Evolutionary conservation across 1,284 basidiomycete genomes (phyloP).

Genomic region (Ceratobasidium theobromae): DNA sequence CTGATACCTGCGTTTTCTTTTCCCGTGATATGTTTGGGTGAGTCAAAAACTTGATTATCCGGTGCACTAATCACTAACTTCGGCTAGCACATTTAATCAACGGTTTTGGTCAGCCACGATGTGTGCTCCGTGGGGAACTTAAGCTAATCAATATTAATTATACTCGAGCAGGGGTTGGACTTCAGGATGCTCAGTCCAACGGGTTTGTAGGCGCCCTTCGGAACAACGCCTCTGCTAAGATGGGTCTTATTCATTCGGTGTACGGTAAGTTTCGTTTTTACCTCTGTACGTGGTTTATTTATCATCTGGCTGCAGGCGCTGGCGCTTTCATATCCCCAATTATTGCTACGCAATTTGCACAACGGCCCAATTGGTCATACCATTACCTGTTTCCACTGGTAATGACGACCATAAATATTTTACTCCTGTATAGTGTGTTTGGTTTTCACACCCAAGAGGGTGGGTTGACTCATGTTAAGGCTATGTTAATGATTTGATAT

Average conservation of each 20-base stretch:
- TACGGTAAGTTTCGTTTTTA: conserved; percentile 21
- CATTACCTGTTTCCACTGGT: conserved; percentile 34
- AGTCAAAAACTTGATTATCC: neutral
- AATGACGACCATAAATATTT: conserved; percentile 36
- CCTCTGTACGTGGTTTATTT: neutral
- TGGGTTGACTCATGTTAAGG: neutral
- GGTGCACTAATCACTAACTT: neutral
- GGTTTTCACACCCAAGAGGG: conserved; percentile 40
- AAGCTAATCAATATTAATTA: neutral
- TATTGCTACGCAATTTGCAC: conserved; percentile 34
- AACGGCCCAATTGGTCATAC: conserved; percentile 34
- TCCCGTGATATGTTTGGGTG: conserved; percentile 28
- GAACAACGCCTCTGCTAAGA: conserved; percentile 28
- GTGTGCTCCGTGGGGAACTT: neutral
- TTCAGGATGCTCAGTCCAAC: conserved; percentile 31
- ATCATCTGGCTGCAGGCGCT: neutral
- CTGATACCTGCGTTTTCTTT: conserved; percentile 31
- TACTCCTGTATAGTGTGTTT: conserved; percentile 42
- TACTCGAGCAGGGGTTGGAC: neutral
- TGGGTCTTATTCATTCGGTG: conserved; percentile 33
- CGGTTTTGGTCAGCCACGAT: conserved; percentile 4
- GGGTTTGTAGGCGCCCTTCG: conserved; percentile 32
- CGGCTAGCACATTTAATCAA: conserved; percentile 20
- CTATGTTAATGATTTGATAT: neutral
- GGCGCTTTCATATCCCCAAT: conserved; percentile 34